Evolutionary conservation across 768 basidiomycete genomes (phyloP), one percentile per base, ranked within the genome.

Genomic region (Suillus placidus): DNA sequence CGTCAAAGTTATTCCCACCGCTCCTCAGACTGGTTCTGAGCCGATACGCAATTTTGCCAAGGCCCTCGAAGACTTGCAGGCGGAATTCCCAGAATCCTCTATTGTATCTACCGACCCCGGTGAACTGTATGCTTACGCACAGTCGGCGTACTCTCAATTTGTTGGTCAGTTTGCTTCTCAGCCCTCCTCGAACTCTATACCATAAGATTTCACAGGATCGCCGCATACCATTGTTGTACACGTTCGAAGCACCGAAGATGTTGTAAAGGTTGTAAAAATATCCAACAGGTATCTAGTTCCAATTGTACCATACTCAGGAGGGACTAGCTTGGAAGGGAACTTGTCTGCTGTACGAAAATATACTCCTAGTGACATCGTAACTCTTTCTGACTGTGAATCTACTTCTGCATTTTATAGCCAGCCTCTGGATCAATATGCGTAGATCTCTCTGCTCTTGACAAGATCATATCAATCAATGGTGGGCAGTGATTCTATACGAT

Each of bases 251-350:
- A 95, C 93, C 0, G 87, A 88, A 66, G 93, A 96, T 72, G 92
- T 96, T 4, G 88, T 91, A 58, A 83, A 84, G 65, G 81, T 92
- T 62, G 88, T 96, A 63, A 87, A 90, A 62, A 84, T 92, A 37
- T 87, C 94, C 1, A 80, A 83, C 20, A 86, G 86, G 72, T 88
- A 87, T 74, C 79, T 82, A 51, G 83, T 95, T 49, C 93, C 94
- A 4, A 81, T 95, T 35, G 86, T 87, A 4, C 86, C 93, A 2
- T 94, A 89, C 72, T 88, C 89, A 56, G 94, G 92, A 5, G 93
- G 90, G 26, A 95, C 93, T 2, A 89, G 88, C 69, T 82, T 95
- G 20, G 94, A 95, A 72, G 93, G 93, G 0, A 92, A 94, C 75
- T 89, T 89, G 67, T 85, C 87, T 52, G 90, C 89, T 52, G 90